These are phyloP conservation scores for Epichloe sibirici DNA, from an alignment of 2,329 filamentous ascomycete species.

Conservation along the genomic window DNA sequence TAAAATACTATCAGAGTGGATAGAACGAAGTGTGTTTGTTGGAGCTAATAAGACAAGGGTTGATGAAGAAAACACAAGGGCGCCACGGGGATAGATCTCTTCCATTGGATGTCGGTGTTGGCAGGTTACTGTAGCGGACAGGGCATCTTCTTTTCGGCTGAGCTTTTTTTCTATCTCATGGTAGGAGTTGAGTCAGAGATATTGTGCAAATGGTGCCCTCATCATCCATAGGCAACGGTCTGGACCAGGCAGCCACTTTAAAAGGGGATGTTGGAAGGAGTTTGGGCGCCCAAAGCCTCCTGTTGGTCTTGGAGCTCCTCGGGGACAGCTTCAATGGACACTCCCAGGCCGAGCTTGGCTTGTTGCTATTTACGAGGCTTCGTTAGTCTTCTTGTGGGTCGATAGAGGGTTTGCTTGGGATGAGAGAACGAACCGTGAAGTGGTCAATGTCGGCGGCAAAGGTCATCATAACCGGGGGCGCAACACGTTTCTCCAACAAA, in stretches of 20 bases:
- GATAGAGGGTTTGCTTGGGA: background rate
- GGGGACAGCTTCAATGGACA: conserved; percentile 76
- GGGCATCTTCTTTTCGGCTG: background rate
- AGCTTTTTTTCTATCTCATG: conserved; percentile 11
- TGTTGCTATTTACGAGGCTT: conserved; percentile 51
- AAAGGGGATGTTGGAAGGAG: conserved; percentile 50
- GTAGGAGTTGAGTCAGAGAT: conserved; percentile 10
- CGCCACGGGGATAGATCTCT: background rate
- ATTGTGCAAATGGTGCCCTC: conserved; percentile 9
- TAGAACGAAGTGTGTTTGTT: background rate
- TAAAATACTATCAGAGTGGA: background rate
- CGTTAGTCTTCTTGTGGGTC: conserved; percentile 9
- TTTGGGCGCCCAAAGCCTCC: conserved; percentile 43
- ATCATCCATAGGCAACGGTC: conserved; percentile 2
- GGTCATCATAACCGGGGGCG: conserved; percentile 81
- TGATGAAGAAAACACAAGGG: background rate
- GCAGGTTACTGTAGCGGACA: background rate
- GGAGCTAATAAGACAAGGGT: background rate
- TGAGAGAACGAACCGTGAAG: conserved; percentile 58
- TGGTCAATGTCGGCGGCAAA: conserved; percentile 97
- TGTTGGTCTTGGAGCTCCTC: conserved; percentile 84
- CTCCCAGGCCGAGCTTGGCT: conserved; percentile 87
- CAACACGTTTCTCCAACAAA: conserved; percentile 89
- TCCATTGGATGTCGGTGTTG: background rate
- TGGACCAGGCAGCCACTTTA: conserved; percentile 26